Evolutionary conservation across 1,139 yeast species (phyloP), one percentile per base, ranked within the genome.

Genomic region (Yamadazyma sp.): DNA sequence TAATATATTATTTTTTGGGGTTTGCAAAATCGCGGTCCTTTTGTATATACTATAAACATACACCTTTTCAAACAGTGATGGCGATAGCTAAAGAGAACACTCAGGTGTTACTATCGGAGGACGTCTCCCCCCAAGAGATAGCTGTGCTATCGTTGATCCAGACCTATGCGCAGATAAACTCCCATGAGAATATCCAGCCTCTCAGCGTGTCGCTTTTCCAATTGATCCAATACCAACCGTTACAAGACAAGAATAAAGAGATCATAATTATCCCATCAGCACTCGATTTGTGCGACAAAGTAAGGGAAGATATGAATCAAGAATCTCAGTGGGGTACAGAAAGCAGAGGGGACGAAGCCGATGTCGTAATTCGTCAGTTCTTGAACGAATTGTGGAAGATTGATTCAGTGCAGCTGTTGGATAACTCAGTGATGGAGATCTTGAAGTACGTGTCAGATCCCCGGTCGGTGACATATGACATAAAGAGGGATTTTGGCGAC

Each of bases 361-460:
- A 28, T 20, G 27, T 23, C 8, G 30, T 31, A 10, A 26, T 16
- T 5, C 35, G 35, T 24, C 31, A 38, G 23, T 40, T 55, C 34
- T 37, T 52, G 29, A 38, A 42, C 17, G 39, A 38, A 41, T 41
- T 67, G 16, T 69, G 75, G 75, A 42, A 42, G 12, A 56, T 71
- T 28, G 50, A 56, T 16, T 58, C 68, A 3, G 66, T 66, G n/a
- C 74, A 69, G 34, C 55, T 54, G n/a, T 46, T 70, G 33, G 69
- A 66, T 46, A 37, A 35, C 15, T 38, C 45, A 17, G 48, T 55
- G 2, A 37, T 44, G 36, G 44, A 45, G 30, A 43, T 44, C 31
- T 39, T 40, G 30, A 40, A 39, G 18, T 38, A 36, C 4, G 34
- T 43, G 9, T 22, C 37, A 4, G 42, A 39, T 9, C 33, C 18